Evolutionary conservation across 768 basidiomycete species (phyloP).

Genomic region (Lentinus brumalis): DNA sequence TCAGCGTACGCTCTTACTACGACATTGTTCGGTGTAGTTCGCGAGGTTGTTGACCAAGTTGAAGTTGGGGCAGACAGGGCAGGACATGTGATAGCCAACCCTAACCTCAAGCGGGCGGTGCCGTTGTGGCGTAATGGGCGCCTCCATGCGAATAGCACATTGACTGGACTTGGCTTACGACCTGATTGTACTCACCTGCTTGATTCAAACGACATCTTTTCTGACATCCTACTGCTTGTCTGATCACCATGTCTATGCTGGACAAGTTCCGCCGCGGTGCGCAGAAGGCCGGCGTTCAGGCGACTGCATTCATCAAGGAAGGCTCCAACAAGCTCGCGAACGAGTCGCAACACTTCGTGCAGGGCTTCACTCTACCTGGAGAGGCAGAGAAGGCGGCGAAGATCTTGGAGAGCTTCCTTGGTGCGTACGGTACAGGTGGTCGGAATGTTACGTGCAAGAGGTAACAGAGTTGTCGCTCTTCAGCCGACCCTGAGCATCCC

Average conservation of each 20-base stretch:
- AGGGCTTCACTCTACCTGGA: conserved; percentile 86
- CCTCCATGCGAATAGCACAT: conserved; percentile 8
- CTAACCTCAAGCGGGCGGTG: conserved; percentile 12
- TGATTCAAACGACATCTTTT: not conserved
- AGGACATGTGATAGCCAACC: conserved; percentile 3
- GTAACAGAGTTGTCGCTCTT: conserved; percentile 1
- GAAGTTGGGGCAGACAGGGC: too few relatives aligned
- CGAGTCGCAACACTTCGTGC: conserved; percentile 77
- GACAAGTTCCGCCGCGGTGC: conserved; percentile 83
- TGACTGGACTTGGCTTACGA: not conserved
- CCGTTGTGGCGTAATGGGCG: conserved; percentile 21
- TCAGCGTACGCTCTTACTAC: too few relatives aligned
- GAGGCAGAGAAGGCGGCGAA: conserved; percentile 94
- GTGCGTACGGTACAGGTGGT: conserved; percentile 39
- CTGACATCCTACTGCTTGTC: not conserved
- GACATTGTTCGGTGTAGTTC: too few relatives aligned
- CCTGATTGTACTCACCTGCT: not conserved
- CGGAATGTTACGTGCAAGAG: not conserved
- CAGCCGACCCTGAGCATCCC: conserved; percentile 86
- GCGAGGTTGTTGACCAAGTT: too few relatives aligned
- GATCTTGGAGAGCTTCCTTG: conserved; percentile 89
- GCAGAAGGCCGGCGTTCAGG: conserved; percentile 80
- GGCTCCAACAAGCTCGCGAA: conserved; percentile 69
- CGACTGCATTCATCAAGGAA: conserved; percentile 71
- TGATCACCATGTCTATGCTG: conserved; percentile 55